Base-by-base conservation (phyloP, 2,329 filamentous ascomycete genomes). In the Phialophora tarda region DNA sequence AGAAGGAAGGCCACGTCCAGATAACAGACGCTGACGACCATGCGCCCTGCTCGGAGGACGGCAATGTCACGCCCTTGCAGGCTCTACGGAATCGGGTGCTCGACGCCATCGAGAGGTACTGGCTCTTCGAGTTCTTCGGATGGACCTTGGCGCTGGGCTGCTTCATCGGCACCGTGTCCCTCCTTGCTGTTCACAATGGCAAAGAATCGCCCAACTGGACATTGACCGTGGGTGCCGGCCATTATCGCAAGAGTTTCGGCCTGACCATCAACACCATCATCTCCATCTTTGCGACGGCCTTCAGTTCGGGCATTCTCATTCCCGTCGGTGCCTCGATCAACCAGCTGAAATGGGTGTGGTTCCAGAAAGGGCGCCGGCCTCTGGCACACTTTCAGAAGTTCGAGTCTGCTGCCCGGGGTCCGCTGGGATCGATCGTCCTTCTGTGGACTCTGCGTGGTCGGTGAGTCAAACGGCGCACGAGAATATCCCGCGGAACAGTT, bases 291-390 rank as follows among this genome's bases (percentile, higher is more conserved):
- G 47, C 56, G 2, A 65, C 63, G 10, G 55, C 57, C 6, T 55
- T 65, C 32, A 65, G 54, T 11, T 60, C 63, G 11, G 63, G 53
- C 12, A 32, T 65, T 17, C 34, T 61, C 30, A 65, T 61, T 21
- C 63, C 63, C 2, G 57, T 61, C 5, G 63, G 48, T 4, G 57
- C 56, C 57, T 34, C 28, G 21, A 60, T 56, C 24, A 61, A 57
- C 38, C 57, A 65, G 38, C 21, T 65, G 56, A 61, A 65, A 54
- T 65, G 56, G 47, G 21, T 60, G 8, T 65, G 63, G 63, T 65
- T 65, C 50, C 47, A 38, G 32, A 54, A 38, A 8, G 57, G 17
- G 24, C 23, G 38, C 12, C 56, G 47, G 32, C 60, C 60, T 24
- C 41, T 65, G 57, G 54, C 50, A 7, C 28, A 65, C 26, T 65